A percentile compares a stretch with the other conserved stretches of the same genome.
phyloP scores from a whole-genome alignment of 345 rosid genomes.

The Iberis pinnata region DNA sequence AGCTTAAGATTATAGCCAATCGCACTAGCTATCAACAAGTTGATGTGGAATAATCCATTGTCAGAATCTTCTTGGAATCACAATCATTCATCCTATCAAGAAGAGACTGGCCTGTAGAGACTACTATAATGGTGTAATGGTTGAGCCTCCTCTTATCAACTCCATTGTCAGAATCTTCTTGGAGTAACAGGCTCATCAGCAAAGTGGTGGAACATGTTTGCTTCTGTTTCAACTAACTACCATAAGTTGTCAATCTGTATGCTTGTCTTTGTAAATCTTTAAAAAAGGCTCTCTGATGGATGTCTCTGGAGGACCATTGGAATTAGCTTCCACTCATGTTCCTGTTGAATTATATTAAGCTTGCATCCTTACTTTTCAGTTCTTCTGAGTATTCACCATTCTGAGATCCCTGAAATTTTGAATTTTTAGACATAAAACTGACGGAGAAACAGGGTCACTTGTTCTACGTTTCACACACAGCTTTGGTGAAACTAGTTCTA shows the following conservation, averaged over 20 bases:
- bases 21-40: too few species aligned
- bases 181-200: constrained; percentile 47
- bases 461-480: neutral
- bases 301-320: constrained; percentile 3
- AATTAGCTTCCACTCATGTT: neutral
- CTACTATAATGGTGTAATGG: constrained; percentile 86
- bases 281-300: neutral
- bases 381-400: neutral
- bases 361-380: neutral
- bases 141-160: constrained; percentile 74
- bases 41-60: too few species aligned
- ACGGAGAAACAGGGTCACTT: neutral
- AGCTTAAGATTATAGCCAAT: too few species aligned
- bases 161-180: constrained; percentile 65
- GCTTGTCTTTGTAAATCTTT: constrained; percentile 23
- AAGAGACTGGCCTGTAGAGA: constrained; percentile 91
- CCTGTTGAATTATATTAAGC: constrained; percentile 2
- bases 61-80: too few species aligned
- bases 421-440: neutral
- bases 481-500: neutral
- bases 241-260: neutral
- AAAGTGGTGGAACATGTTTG: constrained; percentile 21
- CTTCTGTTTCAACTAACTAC: constrained; percentile 3
- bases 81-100: constrained; percentile 71
- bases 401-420: neutral